A percentile compares a stretch with the other conserved stretches of the same genome.
These are phyloP conservation scores for Pestalotiopsis sp. DNA, from an alignment of 2,329 filamentous ascomycete species.

Conservation along the genomic window DNA sequence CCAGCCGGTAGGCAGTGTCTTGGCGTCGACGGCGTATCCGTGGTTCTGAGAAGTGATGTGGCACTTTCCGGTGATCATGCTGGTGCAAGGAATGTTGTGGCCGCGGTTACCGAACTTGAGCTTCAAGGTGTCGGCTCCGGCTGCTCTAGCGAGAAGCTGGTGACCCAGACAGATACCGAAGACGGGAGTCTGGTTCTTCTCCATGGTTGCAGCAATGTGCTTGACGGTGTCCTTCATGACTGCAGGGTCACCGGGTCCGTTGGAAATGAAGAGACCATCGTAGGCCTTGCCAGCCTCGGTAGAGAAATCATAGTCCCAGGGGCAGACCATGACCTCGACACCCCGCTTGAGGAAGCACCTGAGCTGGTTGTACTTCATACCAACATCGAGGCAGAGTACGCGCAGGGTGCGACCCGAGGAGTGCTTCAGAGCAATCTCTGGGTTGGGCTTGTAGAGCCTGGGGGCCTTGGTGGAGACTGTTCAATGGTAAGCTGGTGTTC, in stretches of 20 bases:
- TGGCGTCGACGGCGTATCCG: constrained; percentile 88
- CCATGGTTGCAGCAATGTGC: constrained; percentile 76
- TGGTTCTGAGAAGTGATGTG: constrained; percentile 99
- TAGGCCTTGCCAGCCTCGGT: constrained; percentile 78
- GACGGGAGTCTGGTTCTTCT: constrained; percentile 80
- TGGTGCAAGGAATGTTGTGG: constrained; percentile 98
- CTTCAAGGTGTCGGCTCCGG: constrained; percentile 84
- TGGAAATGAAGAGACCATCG: constrained; percentile 96
- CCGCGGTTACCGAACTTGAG: constrained; percentile 99
- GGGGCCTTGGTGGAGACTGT: constrained; percentile 87
- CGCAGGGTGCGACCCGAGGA: constrained; percentile 85
- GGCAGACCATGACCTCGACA: constrained; percentile 91
- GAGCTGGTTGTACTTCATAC: constrained; percentile 98
- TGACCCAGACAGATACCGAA: constrained; percentile 97
- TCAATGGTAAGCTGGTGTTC: constrained; percentile 40
- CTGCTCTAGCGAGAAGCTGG: constrained; percentile 86
- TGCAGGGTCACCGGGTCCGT: constrained; percentile 94
- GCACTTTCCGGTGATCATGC: constrained; percentile 91
- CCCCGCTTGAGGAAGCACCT: constrained; percentile 89
- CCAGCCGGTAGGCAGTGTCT: constrained; percentile 78
- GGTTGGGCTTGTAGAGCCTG: constrained; percentile 80
- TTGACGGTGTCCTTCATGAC: constrained; percentile 79
- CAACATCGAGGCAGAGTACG: constrained; percentile 92
- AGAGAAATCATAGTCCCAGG: constrained; percentile 94
- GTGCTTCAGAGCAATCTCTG: constrained; percentile 75